Conservation (phyloP, 495 filamentous ascomycete species). For the Hypoxylon lienhwacheense region DNA sequence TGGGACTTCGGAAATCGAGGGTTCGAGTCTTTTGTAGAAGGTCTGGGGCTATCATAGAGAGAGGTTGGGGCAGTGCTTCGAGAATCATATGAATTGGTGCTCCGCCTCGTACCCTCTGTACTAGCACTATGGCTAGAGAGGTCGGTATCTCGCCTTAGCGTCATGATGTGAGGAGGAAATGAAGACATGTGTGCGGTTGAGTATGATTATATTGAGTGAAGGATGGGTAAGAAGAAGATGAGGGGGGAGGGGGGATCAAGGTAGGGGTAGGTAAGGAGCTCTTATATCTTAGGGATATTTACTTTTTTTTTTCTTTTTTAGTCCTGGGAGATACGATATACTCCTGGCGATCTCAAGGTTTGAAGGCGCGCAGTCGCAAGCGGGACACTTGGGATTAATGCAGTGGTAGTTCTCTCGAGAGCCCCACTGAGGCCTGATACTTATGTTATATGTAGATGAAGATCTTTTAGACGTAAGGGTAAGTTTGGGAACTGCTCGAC, state of each 20-base stretch:
- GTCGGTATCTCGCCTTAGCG: constrained; percentile 35
- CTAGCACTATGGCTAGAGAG: constrained; percentile 48
- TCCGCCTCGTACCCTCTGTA: constrained; percentile 63
- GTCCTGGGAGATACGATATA: constrained; percentile 13
- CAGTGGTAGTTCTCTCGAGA: constrained; percentile 25
- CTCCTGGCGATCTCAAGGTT: constrained; percentile 33
- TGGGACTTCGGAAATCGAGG: constrained; percentile 43
- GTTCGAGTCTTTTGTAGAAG: constrained; percentile 51
- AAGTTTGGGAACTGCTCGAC: constrained; percentile 37
- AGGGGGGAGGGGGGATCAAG: too few species aligned
- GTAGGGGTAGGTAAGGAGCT: constrained; percentile 12
- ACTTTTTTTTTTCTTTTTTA: too few species aligned
- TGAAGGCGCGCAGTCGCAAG: constrained; percentile 28
- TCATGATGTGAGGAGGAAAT: constrained; percentile 29
- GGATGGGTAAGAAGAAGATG: constrained; percentile 8
- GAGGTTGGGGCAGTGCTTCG: constrained; percentile 70
- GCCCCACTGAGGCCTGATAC: constrained; percentile 39
- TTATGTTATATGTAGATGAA: constrained; percentile 15
- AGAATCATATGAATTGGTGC: constrained; percentile 65
- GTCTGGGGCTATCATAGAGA: constrained; percentile 58
- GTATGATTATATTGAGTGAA: constrained; percentile 2
- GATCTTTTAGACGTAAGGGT: constrained; percentile 35
- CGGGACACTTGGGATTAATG: constrained; percentile 31
- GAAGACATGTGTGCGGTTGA: constrained; percentile 25
- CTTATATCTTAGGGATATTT: constrained; percentile 37